Evolutionary conservation across 129 eudicot species (phyloP), one percentile per base, ranked within the genome.

Genomic region (Tanacetum coccineum): DNA sequence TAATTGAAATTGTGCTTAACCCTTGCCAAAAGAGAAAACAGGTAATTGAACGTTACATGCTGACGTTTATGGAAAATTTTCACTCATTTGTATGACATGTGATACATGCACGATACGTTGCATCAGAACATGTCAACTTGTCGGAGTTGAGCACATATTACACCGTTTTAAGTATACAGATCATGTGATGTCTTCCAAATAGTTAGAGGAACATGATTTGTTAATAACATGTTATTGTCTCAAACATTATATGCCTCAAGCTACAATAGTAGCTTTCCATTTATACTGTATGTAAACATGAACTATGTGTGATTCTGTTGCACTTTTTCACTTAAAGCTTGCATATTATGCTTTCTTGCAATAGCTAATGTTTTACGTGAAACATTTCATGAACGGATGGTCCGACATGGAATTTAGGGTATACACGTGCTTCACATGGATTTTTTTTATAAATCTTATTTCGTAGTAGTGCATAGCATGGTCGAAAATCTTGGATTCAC

Each of bases 211-310:
- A 66, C 45, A 66, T 59, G 46, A 59, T 45, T 28, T 26, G 67
- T 17, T 59, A 3, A 46, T 70, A 70, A 61, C 69, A 61, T 64
- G 32, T 69, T 55, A 55, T 69, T 32, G 65, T 68, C 53, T 52
- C 51, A 19, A 54, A 40, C 40, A 42, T 32, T 47, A 69, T 59
- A 13, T 21, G 74, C 74, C 44, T 55, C 44, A 69, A 69, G 55
- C 65, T 56, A 69, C 55, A 40, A 69, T 46, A 47, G 20, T 53
- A 68, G 19, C 54, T 25, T 36, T 49, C 73, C 45, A 19, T 53
- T 18, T 11, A 68, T 61, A 36, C 42, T 49, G 68, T 52, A 30
- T 61, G 15, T 14, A 22, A 22, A 52, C 49, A 42, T 66, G 19
- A 67, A 48, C 22, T 49, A 8, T 50, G 15, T 20, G 18, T 20